phyloP scores from a whole-genome alignment of 345 rosid species.

The Rhodamnia rubescens region DNA sequence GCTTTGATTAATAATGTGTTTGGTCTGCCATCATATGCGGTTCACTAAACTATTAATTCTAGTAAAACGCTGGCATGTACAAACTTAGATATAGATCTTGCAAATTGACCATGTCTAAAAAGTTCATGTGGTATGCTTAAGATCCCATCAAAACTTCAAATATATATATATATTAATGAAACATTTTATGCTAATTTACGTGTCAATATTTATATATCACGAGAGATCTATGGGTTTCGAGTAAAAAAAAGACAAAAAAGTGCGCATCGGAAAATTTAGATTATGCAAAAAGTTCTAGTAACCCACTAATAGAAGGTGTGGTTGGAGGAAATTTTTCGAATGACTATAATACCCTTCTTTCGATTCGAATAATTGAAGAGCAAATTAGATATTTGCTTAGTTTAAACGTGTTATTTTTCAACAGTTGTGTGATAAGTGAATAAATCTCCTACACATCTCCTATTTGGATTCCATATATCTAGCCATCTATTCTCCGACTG shows the following conservation, averaged over 20 bases:
- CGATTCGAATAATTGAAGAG: background rate
- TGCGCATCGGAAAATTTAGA: background rate
- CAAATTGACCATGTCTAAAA: background rate
- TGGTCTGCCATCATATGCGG: conserved; percentile 11
- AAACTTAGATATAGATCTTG: background rate
- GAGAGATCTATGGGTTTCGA: background rate
- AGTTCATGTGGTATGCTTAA: background rate
- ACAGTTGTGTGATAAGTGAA: background rate
- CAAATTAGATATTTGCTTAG: background rate
- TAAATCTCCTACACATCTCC: background rate
- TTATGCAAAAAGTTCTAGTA: background rate
- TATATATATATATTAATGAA: too few relatives aligned
- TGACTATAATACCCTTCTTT: background rate
- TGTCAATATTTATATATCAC: background rate
- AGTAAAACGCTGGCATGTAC: background rate
- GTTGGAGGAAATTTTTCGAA: background rate
- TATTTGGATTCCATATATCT: background rate
- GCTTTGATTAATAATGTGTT: conserved; percentile 8
- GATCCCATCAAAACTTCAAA: background rate
- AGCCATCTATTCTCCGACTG: background rate
- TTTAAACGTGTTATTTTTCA: background rate
- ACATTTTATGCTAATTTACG: background rate
- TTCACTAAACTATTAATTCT: background rate
- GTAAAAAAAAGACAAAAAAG: background rate
- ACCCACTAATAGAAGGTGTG: background rate